Conservation (phyloP, 805 yeast species). For the Teunomyces aglyptinius region DNA sequence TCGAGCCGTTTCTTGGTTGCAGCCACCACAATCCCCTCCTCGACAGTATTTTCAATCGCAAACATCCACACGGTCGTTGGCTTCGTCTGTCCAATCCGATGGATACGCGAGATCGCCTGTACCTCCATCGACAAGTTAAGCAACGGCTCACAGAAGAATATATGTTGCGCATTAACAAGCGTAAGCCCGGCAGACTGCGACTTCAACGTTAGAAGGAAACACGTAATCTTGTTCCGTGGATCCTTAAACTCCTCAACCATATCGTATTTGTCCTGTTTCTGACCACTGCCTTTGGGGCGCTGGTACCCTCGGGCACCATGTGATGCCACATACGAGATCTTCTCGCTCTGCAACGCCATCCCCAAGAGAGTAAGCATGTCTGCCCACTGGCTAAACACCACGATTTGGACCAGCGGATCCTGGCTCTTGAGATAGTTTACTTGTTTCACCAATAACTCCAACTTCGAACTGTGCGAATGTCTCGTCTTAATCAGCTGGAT, state of each 20-base stretch:
- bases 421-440: conserved; percentile 57
- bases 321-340: conserved; percentile 57
- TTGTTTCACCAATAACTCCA: conserved; percentile 78
- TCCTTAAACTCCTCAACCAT: conserved; percentile 61
- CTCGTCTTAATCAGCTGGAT: conserved; percentile 38
- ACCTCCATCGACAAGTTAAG: conserved; percentile 83
- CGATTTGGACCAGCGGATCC: conserved; percentile 70
- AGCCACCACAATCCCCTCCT: conserved; percentile 76
- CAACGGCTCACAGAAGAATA: conserved; percentile 88
- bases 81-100: conserved; percentile 83
- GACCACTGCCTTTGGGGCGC: conserved; percentile 9
- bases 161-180: conserved; percentile 87
- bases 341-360: conserved; percentile 59
- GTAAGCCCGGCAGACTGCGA: conserved; percentile 91
- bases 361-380: conserved; percentile 67
- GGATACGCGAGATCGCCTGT: conserved; percentile 90
- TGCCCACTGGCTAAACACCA: conserved; percentile 88
- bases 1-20: conserved; percentile 60
- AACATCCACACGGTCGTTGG: conserved; percentile 93
- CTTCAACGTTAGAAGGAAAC: conserved; percentile 80
- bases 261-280: conserved; percentile 30
- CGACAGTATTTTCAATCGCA: conserved; percentile 79
- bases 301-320: conserved; percentile 37
- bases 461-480: conserved; percentile 73
- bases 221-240: conserved; percentile 59